These are phyloP conservation scores for Clonostachys rosea DNA, from an alignment of 2,329 filamentous ascomycete genomes.

Conservation along the genomic window DNA sequence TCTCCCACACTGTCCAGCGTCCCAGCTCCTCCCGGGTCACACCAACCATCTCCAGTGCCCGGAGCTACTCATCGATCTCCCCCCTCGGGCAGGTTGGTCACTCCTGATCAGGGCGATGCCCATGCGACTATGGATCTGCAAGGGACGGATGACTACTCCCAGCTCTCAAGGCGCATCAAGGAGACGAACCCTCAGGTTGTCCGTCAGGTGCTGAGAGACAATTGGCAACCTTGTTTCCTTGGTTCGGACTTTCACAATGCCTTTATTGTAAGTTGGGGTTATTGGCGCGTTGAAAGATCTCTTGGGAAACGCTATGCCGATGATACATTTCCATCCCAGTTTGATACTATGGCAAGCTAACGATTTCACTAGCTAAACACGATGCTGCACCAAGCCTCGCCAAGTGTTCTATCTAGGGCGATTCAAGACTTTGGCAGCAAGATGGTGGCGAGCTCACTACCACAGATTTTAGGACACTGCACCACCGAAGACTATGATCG, in stretches of 20 bases:
- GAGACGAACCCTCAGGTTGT: slow-evolving; percentile 37
- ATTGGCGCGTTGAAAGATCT: neutral
- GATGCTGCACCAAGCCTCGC: slow-evolving; percentile 36
- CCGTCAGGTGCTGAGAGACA: slow-evolving; percentile 41
- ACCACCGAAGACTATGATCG: slow-evolving; percentile 35
- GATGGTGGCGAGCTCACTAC: slow-evolving; percentile 31
- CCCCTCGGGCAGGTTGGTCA: too few relatives aligned
- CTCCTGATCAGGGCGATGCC: too few relatives aligned
- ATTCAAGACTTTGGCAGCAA: slow-evolving; percentile 40
- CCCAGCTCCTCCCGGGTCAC: too few relatives aligned
- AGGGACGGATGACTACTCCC: too few relatives aligned
- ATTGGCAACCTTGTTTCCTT: slow-evolving; percentile 43
- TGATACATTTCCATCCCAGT: too few relatives aligned
- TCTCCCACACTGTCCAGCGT: too few relatives aligned
- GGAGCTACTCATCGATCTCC: too few relatives aligned
- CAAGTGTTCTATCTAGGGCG: slow-evolving; percentile 26
- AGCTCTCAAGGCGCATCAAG: slow-evolving; percentile 22
- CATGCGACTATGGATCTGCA: too few relatives aligned
- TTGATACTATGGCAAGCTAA: slow-evolving; percentile 11
- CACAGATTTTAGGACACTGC: slow-evolving; percentile 35
- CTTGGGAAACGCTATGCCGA: too few relatives aligned
- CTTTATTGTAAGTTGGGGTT: slow-evolving; percentile 40
- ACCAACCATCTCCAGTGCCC: too few relatives aligned
- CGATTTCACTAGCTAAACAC: slow-evolving; percentile 37
- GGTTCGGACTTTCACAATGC: slow-evolving; percentile 47